Evolutionary conservation across 2,329 filamentous ascomycete genomes (phyloP).

Genomic region (Aspergillus pseudoterreus): DNA sequence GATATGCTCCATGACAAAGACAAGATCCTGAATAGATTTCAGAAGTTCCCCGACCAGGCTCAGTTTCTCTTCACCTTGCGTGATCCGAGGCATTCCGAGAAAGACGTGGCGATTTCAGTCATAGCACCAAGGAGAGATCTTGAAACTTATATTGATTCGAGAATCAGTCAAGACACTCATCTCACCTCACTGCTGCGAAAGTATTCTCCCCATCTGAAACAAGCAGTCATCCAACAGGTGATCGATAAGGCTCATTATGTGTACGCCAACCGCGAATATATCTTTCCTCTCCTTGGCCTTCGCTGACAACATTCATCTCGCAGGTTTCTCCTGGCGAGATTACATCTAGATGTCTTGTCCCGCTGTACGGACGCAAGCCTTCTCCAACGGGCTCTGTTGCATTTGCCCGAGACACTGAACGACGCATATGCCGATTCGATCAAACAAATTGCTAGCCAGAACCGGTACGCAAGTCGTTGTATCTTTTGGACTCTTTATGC

Average conservation of each 20-base stretch:
- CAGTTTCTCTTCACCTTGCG: slow-evolving; percentile 29
- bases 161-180: too few species aligned
- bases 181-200: too few species aligned
- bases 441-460: slow-evolving; percentile 24
- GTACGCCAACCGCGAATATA: too few species aligned
- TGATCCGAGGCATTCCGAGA: slow-evolving; percentile 10
- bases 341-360: slow-evolving; percentile 27
- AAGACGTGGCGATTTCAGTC: too few species aligned
- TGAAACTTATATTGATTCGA: too few species aligned
- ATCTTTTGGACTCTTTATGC: slow-evolving; percentile 29
- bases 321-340: slow-evolving; percentile 27
- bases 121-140: too few species aligned
- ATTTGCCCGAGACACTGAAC: slow-evolving; percentile 24
- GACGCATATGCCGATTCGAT: slow-evolving; percentile 30
- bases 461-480: slow-evolving; percentile 16
- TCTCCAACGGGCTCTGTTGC: slow-evolving; percentile 19
- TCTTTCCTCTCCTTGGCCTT: background rate
- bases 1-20: slow-evolving; percentile 28
- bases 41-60: slow-evolving; percentile 29
- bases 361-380: slow-evolving; percentile 18
- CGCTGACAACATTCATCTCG: background rate
- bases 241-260: too few species aligned
- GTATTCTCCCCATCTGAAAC: too few species aligned
- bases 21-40: slow-evolving; percentile 24
- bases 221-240: too few species aligned